Conservation (phyloP, 2,329 filamentous ascomycete genomes). For the Harringtonia aguacate region DNA sequence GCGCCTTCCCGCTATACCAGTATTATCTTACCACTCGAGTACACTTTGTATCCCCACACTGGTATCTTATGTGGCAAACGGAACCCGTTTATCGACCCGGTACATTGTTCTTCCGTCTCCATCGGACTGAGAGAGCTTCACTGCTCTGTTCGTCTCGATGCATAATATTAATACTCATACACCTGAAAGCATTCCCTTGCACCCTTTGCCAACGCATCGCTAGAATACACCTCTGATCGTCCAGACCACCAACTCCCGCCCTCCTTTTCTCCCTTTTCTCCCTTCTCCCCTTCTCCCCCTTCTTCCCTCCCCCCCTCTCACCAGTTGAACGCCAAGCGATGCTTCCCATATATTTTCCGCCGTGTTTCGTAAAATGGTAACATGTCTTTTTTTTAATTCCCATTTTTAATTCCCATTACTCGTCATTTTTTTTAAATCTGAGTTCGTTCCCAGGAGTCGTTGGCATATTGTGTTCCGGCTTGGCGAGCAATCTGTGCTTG, state of each 20-base stretch:
- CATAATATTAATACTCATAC: too few species aligned
- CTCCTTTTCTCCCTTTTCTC: neutral
- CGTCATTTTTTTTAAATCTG: conserved; percentile 9
- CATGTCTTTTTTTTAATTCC: too few species aligned
- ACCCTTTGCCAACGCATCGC: neutral
- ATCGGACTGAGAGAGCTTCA: too few species aligned
- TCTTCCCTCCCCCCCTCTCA: neutral
- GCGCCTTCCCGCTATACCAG: neutral
- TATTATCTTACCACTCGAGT: too few species aligned
- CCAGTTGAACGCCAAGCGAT: neutral
- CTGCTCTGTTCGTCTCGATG: too few species aligned
- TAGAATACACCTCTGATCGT: too few species aligned
- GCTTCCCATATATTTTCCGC: neutral
- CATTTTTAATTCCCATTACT: neutral
- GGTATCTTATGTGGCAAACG: too few species aligned
- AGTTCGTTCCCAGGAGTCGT: conserved; percentile 26
- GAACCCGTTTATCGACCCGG: neutral
- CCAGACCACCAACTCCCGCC: neutral
- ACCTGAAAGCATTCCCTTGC: too few species aligned
- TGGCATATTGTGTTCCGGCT: conserved; percentile 30
- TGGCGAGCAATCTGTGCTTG: conserved; percentile 30
- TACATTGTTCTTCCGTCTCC: conserved; percentile 5
- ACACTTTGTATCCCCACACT: too few species aligned
- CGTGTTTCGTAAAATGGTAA: too few species aligned
- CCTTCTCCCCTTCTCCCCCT: neutral